These are phyloP conservation scores for Fusarium veterinarium DNA, from an alignment of 2,329 filamentous ascomycete species.

Conservation along the genomic window DNA sequence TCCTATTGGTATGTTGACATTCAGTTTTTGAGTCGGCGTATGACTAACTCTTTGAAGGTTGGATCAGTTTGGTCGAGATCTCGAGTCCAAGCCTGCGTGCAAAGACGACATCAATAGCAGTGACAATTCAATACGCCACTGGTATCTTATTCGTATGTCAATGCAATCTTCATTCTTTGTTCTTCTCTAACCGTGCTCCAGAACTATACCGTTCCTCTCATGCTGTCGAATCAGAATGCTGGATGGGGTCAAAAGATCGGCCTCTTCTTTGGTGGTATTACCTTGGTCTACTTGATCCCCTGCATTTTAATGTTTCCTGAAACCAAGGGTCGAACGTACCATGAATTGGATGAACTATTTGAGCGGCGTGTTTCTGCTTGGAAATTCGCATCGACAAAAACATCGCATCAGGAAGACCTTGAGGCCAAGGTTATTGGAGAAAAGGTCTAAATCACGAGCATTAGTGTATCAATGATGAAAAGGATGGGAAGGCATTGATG, in stretches of 20 bases:
- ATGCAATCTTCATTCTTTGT: not conserved
- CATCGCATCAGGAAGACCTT: not conserved
- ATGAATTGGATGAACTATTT: not conserved
- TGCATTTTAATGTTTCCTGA: not conserved
- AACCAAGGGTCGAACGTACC: not conserved
- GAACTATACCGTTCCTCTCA: not conserved
- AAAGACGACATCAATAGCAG: not conserved
- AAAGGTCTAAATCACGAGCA: not conserved
- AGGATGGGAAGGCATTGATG: not conserved
- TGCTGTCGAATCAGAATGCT: not conserved
- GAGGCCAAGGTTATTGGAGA: accelerated
- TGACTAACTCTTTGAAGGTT: not conserved
- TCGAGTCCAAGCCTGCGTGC: not conserved
- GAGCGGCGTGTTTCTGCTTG: not conserved
- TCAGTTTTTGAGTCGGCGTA: accelerated
- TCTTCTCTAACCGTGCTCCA: not conserved
- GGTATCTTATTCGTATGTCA: not conserved
- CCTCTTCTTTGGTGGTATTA: not conserved
- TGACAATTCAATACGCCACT: not conserved
- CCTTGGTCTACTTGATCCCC: not conserved
- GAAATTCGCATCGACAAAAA: not conserved
- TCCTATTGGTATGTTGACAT: not conserved
- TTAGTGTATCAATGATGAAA: too few species aligned
- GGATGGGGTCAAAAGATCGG: not conserved
- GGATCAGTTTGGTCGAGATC: not conserved